phyloP scores from a whole-genome alignment of 768 basidiomycete species.

The Trametes maxima region DNA sequence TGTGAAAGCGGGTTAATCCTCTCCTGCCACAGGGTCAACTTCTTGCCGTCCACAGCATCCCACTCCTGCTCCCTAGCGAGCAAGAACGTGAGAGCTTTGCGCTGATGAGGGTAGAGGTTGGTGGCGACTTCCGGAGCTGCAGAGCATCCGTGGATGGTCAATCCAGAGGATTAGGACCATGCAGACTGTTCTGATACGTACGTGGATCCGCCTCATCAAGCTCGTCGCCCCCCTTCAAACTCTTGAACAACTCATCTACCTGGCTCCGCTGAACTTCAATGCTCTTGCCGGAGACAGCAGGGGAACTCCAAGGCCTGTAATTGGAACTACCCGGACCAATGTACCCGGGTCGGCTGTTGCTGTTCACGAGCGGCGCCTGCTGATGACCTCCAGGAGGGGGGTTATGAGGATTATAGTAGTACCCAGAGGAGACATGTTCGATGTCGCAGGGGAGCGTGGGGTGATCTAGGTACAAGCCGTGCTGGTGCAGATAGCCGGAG shows the following conservation, averaged over 20 bases:
- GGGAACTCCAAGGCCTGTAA: conserved; percentile 55
- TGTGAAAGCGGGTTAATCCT: conserved; percentile 51
- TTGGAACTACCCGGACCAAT: conserved; percentile 40
- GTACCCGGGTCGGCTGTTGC: conserved; percentile 45
- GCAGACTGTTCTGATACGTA: conserved; percentile 42
- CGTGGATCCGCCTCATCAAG: conserved; percentile 83
- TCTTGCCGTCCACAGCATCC: conserved; percentile 53
- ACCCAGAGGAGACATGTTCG: conserved; percentile 55
- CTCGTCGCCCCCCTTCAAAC: conserved; percentile 84
- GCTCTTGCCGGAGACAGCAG: conserved; percentile 65
- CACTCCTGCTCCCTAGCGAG: conserved; percentile 83
- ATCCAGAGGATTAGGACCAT: not conserved
- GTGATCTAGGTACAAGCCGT: conserved; percentile 75
- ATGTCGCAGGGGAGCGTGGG: conserved; percentile 70
- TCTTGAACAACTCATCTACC: conserved; percentile 93
- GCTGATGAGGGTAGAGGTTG: conserved; percentile 93
- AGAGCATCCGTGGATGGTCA: not conserved
- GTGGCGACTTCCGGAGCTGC: conserved; percentile 78
- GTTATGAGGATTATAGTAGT: conserved; percentile 90
- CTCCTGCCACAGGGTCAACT: conserved; percentile 73
- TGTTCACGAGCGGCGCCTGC: conserved; percentile 29
- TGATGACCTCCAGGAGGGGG: conserved; percentile 64
- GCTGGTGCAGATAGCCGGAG: conserved; percentile 69
- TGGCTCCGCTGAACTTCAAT: conserved; percentile 92
- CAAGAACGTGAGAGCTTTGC: conserved; percentile 95